Percentiles rank a stretch among this genome's conserved stretches.
Conservation (phyloP, 441 rosid genomes). For the Cnidoscolus chayamansa region DNA sequence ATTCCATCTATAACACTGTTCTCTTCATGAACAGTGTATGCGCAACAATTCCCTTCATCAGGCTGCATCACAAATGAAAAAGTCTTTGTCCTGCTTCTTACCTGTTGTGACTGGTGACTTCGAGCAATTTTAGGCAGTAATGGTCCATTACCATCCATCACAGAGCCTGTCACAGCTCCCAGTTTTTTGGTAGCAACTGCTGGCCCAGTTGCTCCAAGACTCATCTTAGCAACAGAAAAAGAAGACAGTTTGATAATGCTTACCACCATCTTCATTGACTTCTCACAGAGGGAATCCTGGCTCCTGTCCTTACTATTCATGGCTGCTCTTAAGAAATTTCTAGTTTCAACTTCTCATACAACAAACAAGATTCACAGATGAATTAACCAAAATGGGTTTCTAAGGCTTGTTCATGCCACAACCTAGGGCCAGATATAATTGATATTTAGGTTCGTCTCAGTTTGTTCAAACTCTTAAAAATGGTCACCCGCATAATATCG, state of each 20-base stretch:
- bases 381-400: conserved; percentile 1
- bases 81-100: conserved; percentile 26
- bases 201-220: conserved; percentile 37
- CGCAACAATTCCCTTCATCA: conserved; percentile 19
- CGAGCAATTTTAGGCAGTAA: conserved; percentile 23
- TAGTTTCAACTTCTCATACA: not conserved
- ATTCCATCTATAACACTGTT: conserved; percentile 30
- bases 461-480: not conserved
- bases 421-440: not conserved
- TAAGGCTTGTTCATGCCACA: conserved; percentile 23
- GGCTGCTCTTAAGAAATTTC: conserved; percentile 6
- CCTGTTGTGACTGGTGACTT: conserved; percentile 27
- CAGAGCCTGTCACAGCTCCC: conserved; percentile 14
- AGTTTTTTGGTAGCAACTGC: conserved; percentile 23
- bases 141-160: conserved; percentile 10
- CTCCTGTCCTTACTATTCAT: conserved; percentile 33
- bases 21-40: conserved; percentile 20
- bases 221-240: conserved; percentile 47
- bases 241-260: conserved; percentile 48
- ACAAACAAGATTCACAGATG: not conserved
- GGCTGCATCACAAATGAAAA: conserved; percentile 39
- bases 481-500: conserved; percentile 5
- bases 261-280: conserved; percentile 47
- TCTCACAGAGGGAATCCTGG: conserved; percentile 41
- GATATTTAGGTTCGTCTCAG: not conserved